A percentile compares a stretch with the other conserved stretches of the same genome.
These are phyloP conservation scores for Penicillium desertorum DNA, from an alignment of 495 filamentous ascomycete genomes.

Conservation along the genomic window DNA sequence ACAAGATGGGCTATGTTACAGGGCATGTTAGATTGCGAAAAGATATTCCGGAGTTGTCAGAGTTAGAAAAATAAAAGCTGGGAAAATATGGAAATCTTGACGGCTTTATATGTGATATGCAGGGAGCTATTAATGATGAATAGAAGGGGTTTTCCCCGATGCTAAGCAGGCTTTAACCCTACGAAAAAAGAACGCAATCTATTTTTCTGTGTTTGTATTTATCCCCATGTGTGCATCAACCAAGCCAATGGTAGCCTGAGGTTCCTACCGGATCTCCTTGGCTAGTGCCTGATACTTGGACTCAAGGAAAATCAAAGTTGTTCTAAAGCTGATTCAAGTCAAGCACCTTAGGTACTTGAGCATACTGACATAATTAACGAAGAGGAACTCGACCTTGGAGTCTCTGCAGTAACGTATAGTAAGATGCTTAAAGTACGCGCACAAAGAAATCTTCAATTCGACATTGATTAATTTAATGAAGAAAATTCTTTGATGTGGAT, in stretches of 20 bases:
- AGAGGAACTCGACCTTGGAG: no score
- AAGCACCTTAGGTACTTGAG: no score
- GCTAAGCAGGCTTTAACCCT: neutral
- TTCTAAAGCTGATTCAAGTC: no score
- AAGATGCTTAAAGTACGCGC: no score
- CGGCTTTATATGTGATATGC: neutral
- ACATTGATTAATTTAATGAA: neutral
- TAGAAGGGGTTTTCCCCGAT: neutral
- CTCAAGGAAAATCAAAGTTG: no score
- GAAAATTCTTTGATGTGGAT: neutral
- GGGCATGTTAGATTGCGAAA: neutral
- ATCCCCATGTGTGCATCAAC: no score
- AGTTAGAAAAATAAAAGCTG: neutral
- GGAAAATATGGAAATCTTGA: neutral
- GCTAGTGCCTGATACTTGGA: no score
- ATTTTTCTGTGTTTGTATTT: neutral
- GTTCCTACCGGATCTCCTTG: no score
- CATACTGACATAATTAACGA: no score
- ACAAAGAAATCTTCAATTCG: constrained; percentile 14
- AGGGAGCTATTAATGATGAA: neutral
- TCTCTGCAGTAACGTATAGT: no score
- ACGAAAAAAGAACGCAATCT: neutral
- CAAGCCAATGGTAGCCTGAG: no score
- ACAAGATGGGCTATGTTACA: neutral
- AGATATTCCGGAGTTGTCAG: neutral